A percentile compares a stretch with the other conserved stretches of the same genome.
Evolutionary conservation across 345 rosid genomes (phyloP).

Genomic region (Populus nigra): DNA sequence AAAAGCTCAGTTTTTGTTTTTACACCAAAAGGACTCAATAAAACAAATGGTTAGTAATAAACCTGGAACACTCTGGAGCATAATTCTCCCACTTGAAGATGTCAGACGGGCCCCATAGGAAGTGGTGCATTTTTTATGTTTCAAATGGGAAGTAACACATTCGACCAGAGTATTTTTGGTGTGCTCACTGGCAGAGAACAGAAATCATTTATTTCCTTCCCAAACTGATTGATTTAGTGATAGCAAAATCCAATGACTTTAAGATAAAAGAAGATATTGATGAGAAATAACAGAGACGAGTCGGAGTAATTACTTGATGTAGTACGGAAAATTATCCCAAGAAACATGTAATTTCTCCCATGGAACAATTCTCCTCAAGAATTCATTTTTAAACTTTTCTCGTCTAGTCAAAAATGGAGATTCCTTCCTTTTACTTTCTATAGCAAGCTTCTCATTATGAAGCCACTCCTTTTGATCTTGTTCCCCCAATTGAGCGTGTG

Average conservation of each 20-base stretch:
- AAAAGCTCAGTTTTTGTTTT: conserved; percentile 5
- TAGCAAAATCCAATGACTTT: conserved; percentile 9
- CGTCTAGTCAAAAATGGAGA: conserved; percentile 66
- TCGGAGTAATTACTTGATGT: conserved; percentile 64
- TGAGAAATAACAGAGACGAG: conserved; percentile 9
- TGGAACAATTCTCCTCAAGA: conserved; percentile 73
- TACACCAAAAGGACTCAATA: neutral
- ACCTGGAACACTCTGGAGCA: conserved; percentile 95
- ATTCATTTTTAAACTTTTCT: conserved; percentile 76
- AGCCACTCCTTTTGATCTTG: conserved; percentile 98
- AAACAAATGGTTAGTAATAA: conserved; percentile 3
- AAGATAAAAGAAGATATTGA: neutral
- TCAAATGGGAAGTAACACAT: conserved; percentile 84
- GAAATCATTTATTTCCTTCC: neutral
- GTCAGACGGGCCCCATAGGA: conserved; percentile 69
- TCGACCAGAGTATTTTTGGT: conserved; percentile 74
- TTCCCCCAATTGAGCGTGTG: conserved; percentile 76
- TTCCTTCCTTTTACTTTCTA: conserved; percentile 75
- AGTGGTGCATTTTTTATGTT: conserved; percentile 50
- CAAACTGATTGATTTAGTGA: conserved; percentile 8
- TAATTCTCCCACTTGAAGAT: conserved; percentile 86
- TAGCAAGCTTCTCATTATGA: conserved; percentile 61
- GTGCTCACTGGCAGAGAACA: conserved; percentile 53
- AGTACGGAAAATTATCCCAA: conserved; percentile 90
- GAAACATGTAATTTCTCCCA: conserved; percentile 92